Evolutionary conservation across 2,329 filamentous ascomycete genomes (phyloP), one percentile per base, ranked within the genome.

Genomic region (Zalaria sp.): DNA sequence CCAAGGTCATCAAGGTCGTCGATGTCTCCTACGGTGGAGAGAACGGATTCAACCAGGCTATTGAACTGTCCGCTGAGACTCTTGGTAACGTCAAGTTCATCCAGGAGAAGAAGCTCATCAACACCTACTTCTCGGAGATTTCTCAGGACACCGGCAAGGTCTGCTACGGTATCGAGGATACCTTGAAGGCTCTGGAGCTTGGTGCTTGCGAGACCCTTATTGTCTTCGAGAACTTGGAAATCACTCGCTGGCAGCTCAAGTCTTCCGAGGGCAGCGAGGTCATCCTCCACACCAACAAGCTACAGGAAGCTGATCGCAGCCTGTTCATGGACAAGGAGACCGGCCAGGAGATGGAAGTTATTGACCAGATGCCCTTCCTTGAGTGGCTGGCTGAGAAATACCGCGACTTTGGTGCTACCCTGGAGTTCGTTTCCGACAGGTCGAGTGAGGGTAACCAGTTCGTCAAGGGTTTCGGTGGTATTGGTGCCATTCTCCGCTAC

Each of bases 11-110:
- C 75, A 98, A 98, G 70, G 84, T 98, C 36, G 93, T 98, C 31
- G 91, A 98, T 62, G 93, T 98, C 36, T 96, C 89, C 9, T 98
- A 98, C 57, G 91, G 91, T 63, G 91, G 91, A 53, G 93, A 98
- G 69, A 96, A 96, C 71, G 91, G 91, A 37, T 98, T 98, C 76
- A 98, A 98, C 71, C 93, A 98, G 69, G 91, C 91, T 46, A 98
- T 98, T 50, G 91, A 98, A 61, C 67, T 98, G 56, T 82, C 91
- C 26, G 77, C 87, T 5, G 93, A 98, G 72, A 98, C 91, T 5
- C 76, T 98, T 38, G 84, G 88, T 66, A 98, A 96, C 61, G 91
- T 98, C 75, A 98, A 98, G 69, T 98, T 98, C 64, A 95, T 98
- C 62, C 91, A 98, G 67, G 91, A 98, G 75, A 98, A 98, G 82